Evolutionary conservation across 23 red algal genomes (phyloP).

Genomic region (Gracilaria caudata): DNA sequence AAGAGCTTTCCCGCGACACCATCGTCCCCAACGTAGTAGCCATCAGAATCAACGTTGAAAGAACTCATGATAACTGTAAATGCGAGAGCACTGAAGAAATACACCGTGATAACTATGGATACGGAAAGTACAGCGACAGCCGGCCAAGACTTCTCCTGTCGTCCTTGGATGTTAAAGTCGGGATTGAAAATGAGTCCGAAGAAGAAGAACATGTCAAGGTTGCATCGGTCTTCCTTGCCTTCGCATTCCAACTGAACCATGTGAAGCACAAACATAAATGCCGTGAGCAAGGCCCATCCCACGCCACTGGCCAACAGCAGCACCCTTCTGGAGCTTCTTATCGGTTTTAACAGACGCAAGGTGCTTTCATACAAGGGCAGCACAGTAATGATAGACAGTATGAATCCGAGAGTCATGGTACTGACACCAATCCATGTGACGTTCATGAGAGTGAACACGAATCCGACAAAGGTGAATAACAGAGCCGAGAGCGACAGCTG

Average conservation of each 20-base stretch:
- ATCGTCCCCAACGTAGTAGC: constrained; percentile 41
- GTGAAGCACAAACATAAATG: constrained; percentile 59
- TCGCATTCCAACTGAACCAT: constrained; percentile 67
- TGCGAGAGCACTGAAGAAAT: constrained; percentile 43
- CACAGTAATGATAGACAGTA: constrained; percentile 38
- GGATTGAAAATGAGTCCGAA: constrained; percentile 76
- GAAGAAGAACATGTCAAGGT: constrained; percentile 73
- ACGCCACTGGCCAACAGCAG: constrained; percentile 17
- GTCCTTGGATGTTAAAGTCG: constrained; percentile 37
- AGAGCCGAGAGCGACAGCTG: constrained; percentile 17
- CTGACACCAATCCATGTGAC: constrained; percentile 73
- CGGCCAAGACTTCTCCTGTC: constrained; percentile 33
- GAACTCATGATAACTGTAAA: constrained; percentile 40
- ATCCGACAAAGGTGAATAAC: constrained; percentile 66
- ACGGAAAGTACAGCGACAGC: constrained; percentile 46
- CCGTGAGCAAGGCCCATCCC: constrained; percentile 23
- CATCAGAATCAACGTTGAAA: constrained; percentile 32
- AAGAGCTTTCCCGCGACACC: not conserved
- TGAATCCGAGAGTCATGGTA: constrained; percentile 54
- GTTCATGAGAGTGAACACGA: constrained; percentile 60
- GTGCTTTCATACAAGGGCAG: constrained; percentile 39
- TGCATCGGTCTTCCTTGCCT: constrained; percentile 31
- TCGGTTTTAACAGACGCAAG: constrained; percentile 24
- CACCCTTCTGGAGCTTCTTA: constrained; percentile 14
- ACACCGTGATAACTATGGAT: constrained; percentile 44